Evolutionary conservation across 352 stramenopile species (phyloP).

Genomic region (Globisporangium mamillatum): DNA sequence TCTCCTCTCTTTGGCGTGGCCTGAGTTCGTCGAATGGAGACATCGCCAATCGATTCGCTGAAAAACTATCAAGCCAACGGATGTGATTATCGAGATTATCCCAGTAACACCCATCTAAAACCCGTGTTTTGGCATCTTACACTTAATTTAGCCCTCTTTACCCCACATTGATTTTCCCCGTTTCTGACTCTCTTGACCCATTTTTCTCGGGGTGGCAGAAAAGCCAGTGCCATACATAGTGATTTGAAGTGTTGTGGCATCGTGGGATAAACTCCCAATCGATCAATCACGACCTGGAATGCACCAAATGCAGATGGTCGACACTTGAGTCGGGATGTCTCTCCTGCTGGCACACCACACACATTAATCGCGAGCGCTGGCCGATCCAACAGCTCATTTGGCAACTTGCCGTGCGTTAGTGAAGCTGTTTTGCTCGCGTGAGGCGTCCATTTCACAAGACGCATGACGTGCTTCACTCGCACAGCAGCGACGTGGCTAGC

Average conservation of each 20-base stretch:
- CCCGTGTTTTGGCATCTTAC: too few relatives aligned
- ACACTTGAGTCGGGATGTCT: background rate
- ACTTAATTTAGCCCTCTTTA: too few relatives aligned
- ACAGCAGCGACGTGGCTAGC: background rate
- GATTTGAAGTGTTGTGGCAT: background rate
- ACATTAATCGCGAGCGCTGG: background rate
- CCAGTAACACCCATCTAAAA: too few relatives aligned
- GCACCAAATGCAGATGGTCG: background rate
- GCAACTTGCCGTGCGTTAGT: background rate
- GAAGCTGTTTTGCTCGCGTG: background rate
- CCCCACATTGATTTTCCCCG: background rate
- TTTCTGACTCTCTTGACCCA: background rate
- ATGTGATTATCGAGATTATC: too few relatives aligned
- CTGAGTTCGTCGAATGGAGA: too few relatives aligned
- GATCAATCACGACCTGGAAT: too few relatives aligned
- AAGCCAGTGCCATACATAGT: background rate
- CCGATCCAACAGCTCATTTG: slow-evolving; percentile 1
- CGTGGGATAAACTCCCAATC: slow-evolving; percentile 1
- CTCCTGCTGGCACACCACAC: background rate
- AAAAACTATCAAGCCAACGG: too few relatives aligned
- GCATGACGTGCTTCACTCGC: background rate
- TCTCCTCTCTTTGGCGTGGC: too few relatives aligned
- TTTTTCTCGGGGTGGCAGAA: background rate
- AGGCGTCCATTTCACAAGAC: background rate
- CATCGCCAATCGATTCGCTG: too few relatives aligned